Base-by-base conservation (phyloP, 1,284 basidiomycete genomes). In the Anthracocystis walkeri region DNA sequence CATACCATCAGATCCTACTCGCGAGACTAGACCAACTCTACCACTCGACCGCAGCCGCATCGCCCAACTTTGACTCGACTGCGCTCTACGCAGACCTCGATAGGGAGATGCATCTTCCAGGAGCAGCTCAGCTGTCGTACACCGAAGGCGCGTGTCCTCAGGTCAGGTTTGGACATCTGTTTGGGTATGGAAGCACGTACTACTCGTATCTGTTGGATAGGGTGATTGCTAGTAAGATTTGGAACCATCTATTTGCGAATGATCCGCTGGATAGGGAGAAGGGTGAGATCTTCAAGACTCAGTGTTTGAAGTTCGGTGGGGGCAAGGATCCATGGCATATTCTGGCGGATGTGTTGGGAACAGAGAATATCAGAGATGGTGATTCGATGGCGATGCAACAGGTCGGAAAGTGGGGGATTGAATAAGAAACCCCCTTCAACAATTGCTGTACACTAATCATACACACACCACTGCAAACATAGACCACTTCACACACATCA, bases 151-250 rank as follows among this genome's bases (percentile, higher is more conserved):
- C 65, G 6, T 45, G 55, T n/a, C 75, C 94, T 88, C 96, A 99
- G 82, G 94, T 93, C 0, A 93, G 95, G 78, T 99, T 99, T 79
- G 93, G 93, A 0, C 96, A 99, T 84, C 87, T 99, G 7, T 96
- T 93, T 80, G 95, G 95, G 1, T 99, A 99, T 81, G 95, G 96
- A 7, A 94, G 95, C 10, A 97, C 94, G 1, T 99, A 99, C 86
- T 99, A 99, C 83, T 95, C 94, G 16, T 99, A 99, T 85, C 88
- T 98, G 7, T 94, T 99, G 77, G 97, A 98, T 80, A 90, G 95
- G 4, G 94, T 94, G 3, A 97, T 99, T 67, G 96, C 97, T 0
- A 92, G 92, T 12, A 90, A 92, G 41, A 91, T 98, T 1, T 99
- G 94, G 92, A 86, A 87, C 12, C 88, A 90, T 20, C 87, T 97